phyloP scores from a whole-genome alignment of 2,329 filamentous ascomycete genomes.

The Raffaelea albimanens region DNA sequence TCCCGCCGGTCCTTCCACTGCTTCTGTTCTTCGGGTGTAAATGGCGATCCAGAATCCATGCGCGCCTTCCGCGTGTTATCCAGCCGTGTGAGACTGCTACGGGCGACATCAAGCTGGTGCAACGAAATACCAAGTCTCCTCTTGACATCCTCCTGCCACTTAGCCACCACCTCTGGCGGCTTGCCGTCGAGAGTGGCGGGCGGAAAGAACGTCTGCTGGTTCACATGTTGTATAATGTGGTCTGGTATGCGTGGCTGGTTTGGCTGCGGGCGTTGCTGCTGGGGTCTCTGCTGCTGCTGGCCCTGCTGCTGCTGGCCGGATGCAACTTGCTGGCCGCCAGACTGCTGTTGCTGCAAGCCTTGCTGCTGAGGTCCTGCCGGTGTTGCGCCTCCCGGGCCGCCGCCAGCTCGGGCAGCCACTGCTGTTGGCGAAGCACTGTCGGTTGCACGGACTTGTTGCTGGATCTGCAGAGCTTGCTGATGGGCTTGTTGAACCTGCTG shows the following conservation, averaged over 20 bases:
- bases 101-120: constrained; percentile 37
- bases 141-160: constrained; percentile 40
- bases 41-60: constrained; percentile 26
- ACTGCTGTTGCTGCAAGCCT: constrained; percentile 13
- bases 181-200: constrained; percentile 33
- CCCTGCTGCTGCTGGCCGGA: constrained; percentile 3
- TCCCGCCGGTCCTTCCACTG: constrained; percentile 34
- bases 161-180: constrained; percentile 30
- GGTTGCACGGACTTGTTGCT: neutral
- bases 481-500: neutral
- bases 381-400: constrained; percentile 7
- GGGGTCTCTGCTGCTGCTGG: constrained; percentile 11
- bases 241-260: constrained; percentile 22
- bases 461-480: neutral
- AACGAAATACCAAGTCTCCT: constrained; percentile 37
- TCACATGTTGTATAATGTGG: constrained; percentile 36
- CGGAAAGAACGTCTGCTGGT: constrained; percentile 35
- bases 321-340: constrained; percentile 6
- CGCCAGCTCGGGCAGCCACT: constrained; percentile 7
- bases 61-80: constrained; percentile 34
- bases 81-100: constrained; percentile 29
- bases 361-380: constrained; percentile 13
- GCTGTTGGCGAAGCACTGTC: constrained; percentile 7
- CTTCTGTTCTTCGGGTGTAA: constrained; percentile 38
- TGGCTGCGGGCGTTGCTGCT: constrained; percentile 8